phyloP scores from a whole-genome alignment of 805 yeast genomes.

The Yamadazyma tumulicola region DNA sequence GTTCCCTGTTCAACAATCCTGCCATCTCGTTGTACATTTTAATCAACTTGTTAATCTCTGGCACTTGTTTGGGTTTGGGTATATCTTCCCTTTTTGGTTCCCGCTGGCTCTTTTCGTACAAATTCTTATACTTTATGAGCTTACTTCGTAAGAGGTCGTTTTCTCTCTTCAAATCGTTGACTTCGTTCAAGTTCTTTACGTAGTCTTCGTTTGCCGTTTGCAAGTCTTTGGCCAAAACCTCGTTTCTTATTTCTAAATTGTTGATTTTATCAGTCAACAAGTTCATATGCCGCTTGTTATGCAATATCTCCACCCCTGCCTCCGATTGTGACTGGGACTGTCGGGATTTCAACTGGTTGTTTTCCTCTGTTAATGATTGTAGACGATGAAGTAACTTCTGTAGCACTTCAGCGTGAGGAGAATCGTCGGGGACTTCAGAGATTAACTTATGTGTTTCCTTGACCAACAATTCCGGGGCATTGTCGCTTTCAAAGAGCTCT shows the following conservation, averaged over 20 bases:
- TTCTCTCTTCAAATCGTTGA: constrained; percentile 21
- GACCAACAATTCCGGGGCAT: constrained; percentile 18
- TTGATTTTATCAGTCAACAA: constrained; percentile 14
- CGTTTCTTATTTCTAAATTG: constrained; percentile 10
- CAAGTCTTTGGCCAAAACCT: constrained; percentile 10
- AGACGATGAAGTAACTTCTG: constrained; percentile 17
- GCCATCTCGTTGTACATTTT: constrained; percentile 15
- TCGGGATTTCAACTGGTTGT: constrained; percentile 1
- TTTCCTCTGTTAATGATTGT: constrained; percentile 4
- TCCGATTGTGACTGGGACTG: no score
- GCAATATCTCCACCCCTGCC: constrained; percentile 2
- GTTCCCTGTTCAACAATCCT: constrained; percentile 10
- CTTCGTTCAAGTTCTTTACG: constrained; percentile 15
- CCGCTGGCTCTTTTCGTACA: constrained; percentile 22
- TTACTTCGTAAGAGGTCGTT: constrained; percentile 30
- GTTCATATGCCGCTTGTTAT: constrained; percentile 7
- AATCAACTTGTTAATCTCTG: constrained; percentile 3
- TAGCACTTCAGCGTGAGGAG: no score
- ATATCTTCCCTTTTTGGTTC: neutral
- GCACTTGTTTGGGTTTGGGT: neutral
- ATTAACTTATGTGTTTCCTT: constrained; percentile 28
- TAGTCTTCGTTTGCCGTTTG: constrained; percentile 11
- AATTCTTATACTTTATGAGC: constrained; percentile 30
- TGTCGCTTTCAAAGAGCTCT: neutral
- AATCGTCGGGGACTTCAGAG: constrained; percentile 25